Base-by-base conservation (phyloP, 2,329 filamentous ascomycete genomes). In the Ophiobolus disseminans region DNA sequence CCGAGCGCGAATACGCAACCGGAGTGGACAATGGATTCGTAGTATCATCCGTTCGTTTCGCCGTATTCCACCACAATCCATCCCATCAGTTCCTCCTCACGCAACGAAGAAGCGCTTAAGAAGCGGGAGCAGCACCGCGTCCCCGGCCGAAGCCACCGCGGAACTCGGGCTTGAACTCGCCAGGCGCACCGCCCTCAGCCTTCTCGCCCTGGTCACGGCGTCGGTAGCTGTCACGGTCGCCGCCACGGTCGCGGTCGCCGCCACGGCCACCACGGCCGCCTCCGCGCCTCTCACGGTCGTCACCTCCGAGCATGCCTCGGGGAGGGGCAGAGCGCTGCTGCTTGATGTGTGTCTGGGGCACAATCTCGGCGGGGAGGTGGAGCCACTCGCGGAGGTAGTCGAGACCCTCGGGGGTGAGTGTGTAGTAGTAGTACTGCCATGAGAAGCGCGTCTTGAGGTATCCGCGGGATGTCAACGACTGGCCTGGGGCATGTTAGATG, bases 311-410 rank as follows among this genome's bases (percentile, higher is more conserved):
- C 94, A 99, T 97, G 76, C 94, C 94, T 75, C 94, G 92, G 76
- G 94, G 93, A 80, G 93, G 93, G 82, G 91, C 92, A 73, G 91
- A 94, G 80, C 94, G 91, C 86, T 97, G 91, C 85, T 97, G 92
- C 90, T 99, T 99, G 84, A 99, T 97, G 89, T 99, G 94, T 75
- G 94, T 99, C 75, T 95, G 91, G 71, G 94, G 94, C 68, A 99
- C 94, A 76, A 99, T 97, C 87, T 99, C 94, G 77, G 94, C 92
- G 74, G 94, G 94, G 73, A 99, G 89, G 83, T 99, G 94, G 73
- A 99, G 92, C 94, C 94, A 99, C 86, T 99, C 94, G 78, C 94
- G 93, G 79, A 99, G 92, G 87, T 99, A 99, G 85, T 97, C 93
- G 78, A 99, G 93, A 82, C 94, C 94, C 86, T 97, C 92, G 76